Conservation (phyloP, 345 rosid genomes). For the Salix dunnii region DNA sequence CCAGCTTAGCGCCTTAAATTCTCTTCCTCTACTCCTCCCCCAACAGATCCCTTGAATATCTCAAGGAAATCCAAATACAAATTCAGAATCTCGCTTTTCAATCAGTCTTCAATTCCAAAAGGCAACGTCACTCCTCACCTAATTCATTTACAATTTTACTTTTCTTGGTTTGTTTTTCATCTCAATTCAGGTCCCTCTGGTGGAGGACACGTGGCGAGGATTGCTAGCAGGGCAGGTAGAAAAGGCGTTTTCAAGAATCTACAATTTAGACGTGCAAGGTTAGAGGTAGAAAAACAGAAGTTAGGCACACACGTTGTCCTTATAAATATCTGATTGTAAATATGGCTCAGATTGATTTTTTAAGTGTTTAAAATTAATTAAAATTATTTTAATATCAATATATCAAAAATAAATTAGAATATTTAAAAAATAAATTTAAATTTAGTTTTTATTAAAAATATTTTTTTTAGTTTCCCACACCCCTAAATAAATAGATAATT, state of each 20-base stretch:
- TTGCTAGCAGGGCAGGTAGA: conserved; percentile 65
- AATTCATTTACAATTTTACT: not conserved
- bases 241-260: conserved; percentile 50
- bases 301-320: too few species aligned
- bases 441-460: too few species aligned
- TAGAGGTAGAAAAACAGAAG: conserved; percentile 2
- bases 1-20: conserved; percentile 71
- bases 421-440: too few species aligned
- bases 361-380: too few species aligned
- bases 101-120: conserved; percentile 46
- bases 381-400: too few species aligned
- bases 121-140: conserved; percentile 22
- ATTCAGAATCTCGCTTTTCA: conserved; percentile 59
- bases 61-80: conserved; percentile 17
- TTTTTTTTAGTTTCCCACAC: too few species aligned
- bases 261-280: conserved; percentile 34
- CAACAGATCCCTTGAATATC: conserved; percentile 17
- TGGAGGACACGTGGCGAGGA: conserved; percentile 75
- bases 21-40: conserved; percentile 25
- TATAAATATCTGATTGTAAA: too few species aligned
- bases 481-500: too few species aligned
- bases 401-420: too few species aligned
- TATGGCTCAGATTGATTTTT: too few species aligned
- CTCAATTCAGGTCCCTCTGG: conserved; percentile 11
- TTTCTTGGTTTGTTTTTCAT: not conserved